These are phyloP conservation scores for Botryotinia convoluta DNA, from an alignment of 2,329 filamentous ascomycete genomes.

Conservation along the genomic window DNA sequence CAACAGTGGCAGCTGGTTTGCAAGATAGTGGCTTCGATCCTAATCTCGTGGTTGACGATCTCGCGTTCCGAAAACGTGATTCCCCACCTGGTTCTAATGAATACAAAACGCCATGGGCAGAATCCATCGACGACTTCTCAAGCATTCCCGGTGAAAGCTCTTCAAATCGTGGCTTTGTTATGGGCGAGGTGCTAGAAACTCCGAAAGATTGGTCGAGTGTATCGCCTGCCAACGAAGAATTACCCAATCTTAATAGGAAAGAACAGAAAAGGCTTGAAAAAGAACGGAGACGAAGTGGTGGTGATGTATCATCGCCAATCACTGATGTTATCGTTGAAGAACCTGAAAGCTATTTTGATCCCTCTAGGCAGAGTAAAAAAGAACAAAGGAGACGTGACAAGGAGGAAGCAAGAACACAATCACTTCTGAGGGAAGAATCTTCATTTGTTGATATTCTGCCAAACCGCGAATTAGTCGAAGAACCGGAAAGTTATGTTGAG, in stretches of 20 bases:
- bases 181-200: constrained; percentile 47
- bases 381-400: constrained; percentile 50
- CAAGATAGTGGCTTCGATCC: constrained; percentile 69
- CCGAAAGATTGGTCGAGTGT: constrained; percentile 40
- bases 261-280: constrained; percentile 47
- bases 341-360: constrained; percentile 32
- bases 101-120: constrained; percentile 49
- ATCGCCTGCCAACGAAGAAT: constrained; percentile 38
- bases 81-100: constrained; percentile 59
- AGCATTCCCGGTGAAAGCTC: constrained; percentile 21
- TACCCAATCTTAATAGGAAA: constrained; percentile 40
- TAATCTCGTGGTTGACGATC: constrained; percentile 66
- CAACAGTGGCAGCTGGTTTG: constrained; percentile 65
- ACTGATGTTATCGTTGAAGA: constrained; percentile 29
- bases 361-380: constrained; percentile 46
- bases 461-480: constrained; percentile 29
- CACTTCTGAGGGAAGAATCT: constrained; percentile 36
- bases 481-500: constrained; percentile 36
- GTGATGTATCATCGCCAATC: constrained; percentile 25
- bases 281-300: constrained; percentile 37
- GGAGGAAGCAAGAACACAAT: constrained; percentile 39
- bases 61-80: constrained; percentile 59
- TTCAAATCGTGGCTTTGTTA: constrained; percentile 43
- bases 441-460: constrained; percentile 26
- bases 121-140: constrained; percentile 47